A percentile compares a stretch with the other conserved stretches of the same genome.
Conservation (phyloP, 2,329 filamentous ascomycete genomes). For the Calcarisporium arbuscula region DNA sequence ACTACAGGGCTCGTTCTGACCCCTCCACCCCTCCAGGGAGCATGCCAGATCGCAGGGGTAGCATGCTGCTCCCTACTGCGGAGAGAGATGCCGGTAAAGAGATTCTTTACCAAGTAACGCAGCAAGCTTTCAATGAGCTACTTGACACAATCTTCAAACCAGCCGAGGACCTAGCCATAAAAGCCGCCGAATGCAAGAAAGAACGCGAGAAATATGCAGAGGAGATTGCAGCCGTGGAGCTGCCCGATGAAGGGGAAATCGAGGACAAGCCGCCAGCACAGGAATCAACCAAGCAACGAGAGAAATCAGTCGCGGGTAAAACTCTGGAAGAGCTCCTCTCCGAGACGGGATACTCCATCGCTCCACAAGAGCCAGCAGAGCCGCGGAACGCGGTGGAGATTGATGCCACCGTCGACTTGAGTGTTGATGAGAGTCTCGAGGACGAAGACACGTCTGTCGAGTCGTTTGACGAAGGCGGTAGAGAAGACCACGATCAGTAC, state of each 20-base stretch:
- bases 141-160: conserved; percentile 79
- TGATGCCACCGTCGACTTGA: conserved; percentile 17
- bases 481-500: conserved; percentile 19
- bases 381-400: conserved; percentile 26
- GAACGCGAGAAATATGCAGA: conserved; percentile 52
- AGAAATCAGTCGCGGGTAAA: conserved; percentile 16
- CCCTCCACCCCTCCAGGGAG: conserved; percentile 66
- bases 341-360: conserved; percentile 39
- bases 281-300: conserved; percentile 2
- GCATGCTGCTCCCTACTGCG: conserved; percentile 70
- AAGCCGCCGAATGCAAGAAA: conserved; percentile 55
- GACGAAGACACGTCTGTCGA: conserved; percentile 9
- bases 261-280: conserved; percentile 6
- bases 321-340: conserved; percentile 31
- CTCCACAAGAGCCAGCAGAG: conserved; percentile 16
- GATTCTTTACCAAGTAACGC: conserved; percentile 83
- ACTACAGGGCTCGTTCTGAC: conserved; percentile 66
- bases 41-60: conserved; percentile 68
- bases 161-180: conserved; percentile 70
- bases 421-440: conserved; percentile 14
- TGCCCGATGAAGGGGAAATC: conserved; percentile 21
- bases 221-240: conserved; percentile 37
- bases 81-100: conserved; percentile 82
- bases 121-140: conserved; percentile 86
- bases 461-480: conserved; percentile 9